Percentiles rank a stretch among this genome's conserved stretches.
Evolutionary conservation across 2,329 filamentous ascomycete genomes (phyloP).

Genomic region (Neonectria punicea): DNA sequence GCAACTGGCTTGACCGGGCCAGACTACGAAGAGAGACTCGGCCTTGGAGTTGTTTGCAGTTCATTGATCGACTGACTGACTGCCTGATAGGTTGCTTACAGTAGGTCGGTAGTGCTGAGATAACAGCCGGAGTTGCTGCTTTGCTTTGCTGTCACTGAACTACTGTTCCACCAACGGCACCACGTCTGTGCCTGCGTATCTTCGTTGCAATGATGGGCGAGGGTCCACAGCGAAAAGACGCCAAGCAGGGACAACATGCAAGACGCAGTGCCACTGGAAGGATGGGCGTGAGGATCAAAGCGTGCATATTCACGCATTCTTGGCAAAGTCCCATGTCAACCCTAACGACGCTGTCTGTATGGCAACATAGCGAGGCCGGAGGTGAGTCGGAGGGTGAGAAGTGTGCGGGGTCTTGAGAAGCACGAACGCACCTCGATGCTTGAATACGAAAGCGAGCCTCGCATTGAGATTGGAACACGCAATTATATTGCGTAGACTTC

Average conservation of each 20-base stretch:
- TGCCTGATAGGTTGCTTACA: too few species aligned
- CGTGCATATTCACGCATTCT: slow-evolving; percentile 17
- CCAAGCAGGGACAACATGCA: background rate
- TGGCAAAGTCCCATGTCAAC: background rate
- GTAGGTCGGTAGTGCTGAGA: background rate
- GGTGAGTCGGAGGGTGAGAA: background rate
- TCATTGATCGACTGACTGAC: background rate
- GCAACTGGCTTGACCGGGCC: background rate
- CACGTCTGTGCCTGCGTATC: background rate
- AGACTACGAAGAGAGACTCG: background rate
- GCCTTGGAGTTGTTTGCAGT: background rate
- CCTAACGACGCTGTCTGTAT: background rate
- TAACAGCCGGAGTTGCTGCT: background rate
- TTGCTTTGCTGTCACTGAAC: background rate
- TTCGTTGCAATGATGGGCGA: slow-evolving; percentile 1
- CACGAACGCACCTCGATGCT: background rate
- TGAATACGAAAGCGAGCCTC: background rate
- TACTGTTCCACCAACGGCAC: background rate
- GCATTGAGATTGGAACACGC: background rate
- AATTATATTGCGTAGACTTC: background rate
- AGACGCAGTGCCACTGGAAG: slow-evolving; percentile 2
- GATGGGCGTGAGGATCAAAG: background rate
- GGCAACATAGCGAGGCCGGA: background rate
- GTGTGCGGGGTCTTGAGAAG: background rate
- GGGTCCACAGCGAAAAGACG: background rate